Base-by-base conservation (phyloP, 2,329 filamentous ascomycete species). In the Myotisia sp. region DNA sequence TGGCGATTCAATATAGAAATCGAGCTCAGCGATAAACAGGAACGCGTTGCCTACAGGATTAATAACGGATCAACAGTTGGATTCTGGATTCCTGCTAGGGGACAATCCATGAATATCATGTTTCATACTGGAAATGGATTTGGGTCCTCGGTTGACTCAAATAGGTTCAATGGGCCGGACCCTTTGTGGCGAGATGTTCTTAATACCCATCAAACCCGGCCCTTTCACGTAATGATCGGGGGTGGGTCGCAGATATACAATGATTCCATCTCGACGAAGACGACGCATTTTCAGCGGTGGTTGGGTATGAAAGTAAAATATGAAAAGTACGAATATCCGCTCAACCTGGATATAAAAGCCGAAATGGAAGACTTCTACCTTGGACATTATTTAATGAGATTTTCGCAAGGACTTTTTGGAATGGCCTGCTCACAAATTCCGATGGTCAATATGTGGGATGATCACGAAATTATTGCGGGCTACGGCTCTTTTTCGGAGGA, bases 121-220 rank as follows among this genome's bases (percentile, higher is more conserved):
- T 98, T 94, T 61, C 74, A 95, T 62, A 93, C 81, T 53, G 93
- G 90, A 63, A 98, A 98, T 54, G 90, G 92, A 2, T 98, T 98
- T 63, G 87, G 83, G 47, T 56, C 79, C 33, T 79, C 72, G 37
- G 80, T 81, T 16, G 76, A 92, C 42, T 63, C 84, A 0, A 70
- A 92, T 51, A 68, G 76, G 29, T 79, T 94, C 53, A 90, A 79
- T 50, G 90, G 90, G 0, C 90, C 92, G 0, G 90, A 98, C 58
- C 90, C 90, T 1, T 69, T 98, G 59, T 98, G 92, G 90, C 78
- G 87, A 36, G 90, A 98, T 53, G 84, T 95, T 4, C 65, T 95
- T 41, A 94, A 94, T 54, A 82, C 67, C 14, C 90, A 98, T 52
- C 86, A 93, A 55, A 81, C 77, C 26, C 74, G 76, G 34, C 90